Conservation (phyloP, 2,329 filamentous ascomycete genomes). For the Thielaviopsis euricoi region DNA sequence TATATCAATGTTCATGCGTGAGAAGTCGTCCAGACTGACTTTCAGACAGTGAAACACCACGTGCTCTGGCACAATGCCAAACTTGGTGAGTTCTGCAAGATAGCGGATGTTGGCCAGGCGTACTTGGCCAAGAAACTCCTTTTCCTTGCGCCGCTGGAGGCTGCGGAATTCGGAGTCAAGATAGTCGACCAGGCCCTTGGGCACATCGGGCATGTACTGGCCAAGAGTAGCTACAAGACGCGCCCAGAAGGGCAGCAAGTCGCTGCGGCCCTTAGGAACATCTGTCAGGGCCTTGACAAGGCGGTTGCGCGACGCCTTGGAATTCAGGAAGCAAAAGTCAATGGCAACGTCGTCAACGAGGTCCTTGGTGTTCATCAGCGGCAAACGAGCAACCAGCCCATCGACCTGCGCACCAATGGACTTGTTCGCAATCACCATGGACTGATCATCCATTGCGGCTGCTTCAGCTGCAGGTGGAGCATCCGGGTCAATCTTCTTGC, state of each 20-base stretch:
- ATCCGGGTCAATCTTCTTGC: conserved; percentile 52
- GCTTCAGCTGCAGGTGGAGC: conserved; percentile 26
- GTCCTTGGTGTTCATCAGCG: conserved; percentile 83
- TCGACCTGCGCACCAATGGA: conserved; percentile 96
- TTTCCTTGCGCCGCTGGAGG: conserved; percentile 88
- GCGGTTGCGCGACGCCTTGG: conserved; percentile 89
- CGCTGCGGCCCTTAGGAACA: conserved; percentile 82
- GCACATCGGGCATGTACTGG: conserved; percentile 87
- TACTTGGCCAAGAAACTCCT: conserved; percentile 90
- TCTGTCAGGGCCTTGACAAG: conserved; percentile 87
- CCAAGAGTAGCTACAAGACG: conserved; percentile 83
- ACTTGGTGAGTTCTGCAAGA: conserved; percentile 91
- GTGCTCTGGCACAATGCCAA: conserved; percentile 93
- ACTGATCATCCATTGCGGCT: conserved; percentile 56
- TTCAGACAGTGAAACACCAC: conserved; percentile 98
- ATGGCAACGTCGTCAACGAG: conserved; percentile 81
- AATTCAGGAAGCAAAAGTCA: conserved; percentile 96
- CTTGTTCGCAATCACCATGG: conserved; percentile 91
- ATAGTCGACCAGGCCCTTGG: conserved; percentile 78
- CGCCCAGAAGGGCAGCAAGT: conserved; percentile 82
- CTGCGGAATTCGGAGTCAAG: conserved; percentile 95
- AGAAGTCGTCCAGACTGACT: conserved; percentile 93
- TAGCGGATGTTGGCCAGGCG: conserved; percentile 94
- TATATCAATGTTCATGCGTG: conserved; percentile 97
- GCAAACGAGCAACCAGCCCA: conserved; percentile 69